These are phyloP conservation scores for Rossbeevera mucosa DNA, from an alignment of 768 basidiomycete genomes.

Conservation along the genomic window DNA sequence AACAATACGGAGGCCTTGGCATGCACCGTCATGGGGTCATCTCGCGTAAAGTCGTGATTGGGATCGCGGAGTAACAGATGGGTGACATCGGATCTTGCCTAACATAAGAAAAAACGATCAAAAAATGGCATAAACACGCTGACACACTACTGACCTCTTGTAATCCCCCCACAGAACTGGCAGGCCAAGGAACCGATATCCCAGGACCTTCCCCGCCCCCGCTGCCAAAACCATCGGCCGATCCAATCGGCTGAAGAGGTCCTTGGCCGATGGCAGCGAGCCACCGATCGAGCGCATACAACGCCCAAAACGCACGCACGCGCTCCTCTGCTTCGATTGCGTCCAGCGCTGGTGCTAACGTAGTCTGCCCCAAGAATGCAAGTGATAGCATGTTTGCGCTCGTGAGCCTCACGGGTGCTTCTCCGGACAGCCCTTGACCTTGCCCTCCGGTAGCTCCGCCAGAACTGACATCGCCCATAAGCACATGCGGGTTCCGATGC, in stretches of 20 bases:
- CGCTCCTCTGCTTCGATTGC: slow-evolving; percentile 35
- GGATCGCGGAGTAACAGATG: slow-evolving; percentile 17
- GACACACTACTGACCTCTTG: slow-evolving; percentile 6
- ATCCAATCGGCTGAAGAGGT: slow-evolving; percentile 15
- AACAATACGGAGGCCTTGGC: slow-evolving; percentile 34
- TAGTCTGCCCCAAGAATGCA: slow-evolving; percentile 6
- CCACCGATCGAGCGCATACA: slow-evolving; percentile 33
- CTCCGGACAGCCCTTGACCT: slow-evolving; percentile 1
- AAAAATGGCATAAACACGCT: not conserved
- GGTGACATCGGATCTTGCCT: slow-evolving; percentile 10
- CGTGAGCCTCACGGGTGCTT: not conserved
- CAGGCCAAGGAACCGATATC: slow-evolving; percentile 43
- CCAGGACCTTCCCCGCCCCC: not conserved
- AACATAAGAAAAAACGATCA: not conserved
- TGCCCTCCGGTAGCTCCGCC: not conserved
- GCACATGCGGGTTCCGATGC: slow-evolving; percentile 30
- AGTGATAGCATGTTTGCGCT: not conserved
- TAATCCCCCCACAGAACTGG: slow-evolving; percentile 4
- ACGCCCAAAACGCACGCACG: slow-evolving; percentile 37
- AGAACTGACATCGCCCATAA: not conserved
- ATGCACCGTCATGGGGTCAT: slow-evolving; percentile 11
- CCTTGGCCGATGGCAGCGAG: slow-evolving; percentile 28
- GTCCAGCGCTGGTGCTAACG: slow-evolving; percentile 32
- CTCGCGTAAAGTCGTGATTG: slow-evolving; percentile 8
- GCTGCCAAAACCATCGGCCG: slow-evolving; percentile 24